Evolutionary conservation across 129 eudicot species (phyloP).

Genomic region (Apium graveolens): DNA sequence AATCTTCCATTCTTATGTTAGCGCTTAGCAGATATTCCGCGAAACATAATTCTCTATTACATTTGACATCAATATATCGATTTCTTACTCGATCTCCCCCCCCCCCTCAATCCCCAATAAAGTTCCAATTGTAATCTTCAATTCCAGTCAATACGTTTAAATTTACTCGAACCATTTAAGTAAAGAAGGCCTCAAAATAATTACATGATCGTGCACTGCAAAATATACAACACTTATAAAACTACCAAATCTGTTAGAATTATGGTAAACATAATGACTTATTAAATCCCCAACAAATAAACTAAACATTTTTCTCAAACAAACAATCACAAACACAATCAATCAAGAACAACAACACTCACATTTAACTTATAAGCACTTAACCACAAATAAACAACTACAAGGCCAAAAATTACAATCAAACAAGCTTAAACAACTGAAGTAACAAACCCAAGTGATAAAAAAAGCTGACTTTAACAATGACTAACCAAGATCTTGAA

Average conservation of each 20-base stretch:
- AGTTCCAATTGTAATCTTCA: not conserved
- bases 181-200: not conserved
- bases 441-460: constrained; percentile 14
- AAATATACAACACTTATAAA: not conserved
- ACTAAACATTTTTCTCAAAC: not conserved
- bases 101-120: not conserved
- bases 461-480: constrained; percentile 25
- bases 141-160: not conserved
- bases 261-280: not conserved
- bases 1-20: not conserved
- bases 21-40: too few relatives aligned
- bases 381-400: too few relatives aligned
- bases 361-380: not conserved
- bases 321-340: not conserved
- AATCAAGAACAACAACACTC: not conserved
- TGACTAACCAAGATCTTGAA: constrained; percentile 23
- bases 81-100: not conserved
- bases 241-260: not conserved
- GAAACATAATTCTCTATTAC: not conserved
- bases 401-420: not conserved
- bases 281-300: not conserved
- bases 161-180: not conserved
- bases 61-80: not conserved
- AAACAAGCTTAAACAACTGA: constrained; percentile 7
- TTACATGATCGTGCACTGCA: not conserved